Conservation (phyloP, 2,329 filamentous ascomycete species). For the Juglanconis sp. region DNA sequence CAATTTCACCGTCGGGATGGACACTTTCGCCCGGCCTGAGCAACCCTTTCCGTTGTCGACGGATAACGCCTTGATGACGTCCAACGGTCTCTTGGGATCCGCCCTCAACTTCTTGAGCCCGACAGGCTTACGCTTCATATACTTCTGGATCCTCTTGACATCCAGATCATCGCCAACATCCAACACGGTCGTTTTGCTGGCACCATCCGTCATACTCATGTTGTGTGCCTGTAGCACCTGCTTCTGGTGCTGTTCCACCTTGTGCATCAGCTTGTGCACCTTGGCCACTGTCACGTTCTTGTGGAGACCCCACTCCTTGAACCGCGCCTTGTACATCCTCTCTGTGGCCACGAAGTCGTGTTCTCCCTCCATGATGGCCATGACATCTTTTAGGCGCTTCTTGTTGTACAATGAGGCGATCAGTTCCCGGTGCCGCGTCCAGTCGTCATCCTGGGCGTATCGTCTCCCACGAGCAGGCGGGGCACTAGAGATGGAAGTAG, state of each 20-base stretch:
- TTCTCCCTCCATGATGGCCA: slow-evolving; percentile 25
- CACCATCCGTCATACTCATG: no score
- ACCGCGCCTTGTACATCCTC: slow-evolving; percentile 33
- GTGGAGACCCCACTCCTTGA: slow-evolving; percentile 31
- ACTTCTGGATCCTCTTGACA: slow-evolving; percentile 13
- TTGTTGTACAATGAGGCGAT: slow-evolving; percentile 28
- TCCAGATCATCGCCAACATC: background rate
- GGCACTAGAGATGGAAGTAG: background rate
- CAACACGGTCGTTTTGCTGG: background rate
- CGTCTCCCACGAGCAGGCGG: background rate
- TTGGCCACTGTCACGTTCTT: slow-evolving; percentile 31
- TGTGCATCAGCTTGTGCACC: slow-evolving; percentile 25
- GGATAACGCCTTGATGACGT: slow-evolving; percentile 11
- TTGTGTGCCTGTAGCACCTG: background rate
- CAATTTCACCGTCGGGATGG: slow-evolving; percentile 2
- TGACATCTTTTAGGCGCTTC: slow-evolving; percentile 26
- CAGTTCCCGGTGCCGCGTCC: slow-evolving; percentile 23
- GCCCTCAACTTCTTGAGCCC: slow-evolving; percentile 2
- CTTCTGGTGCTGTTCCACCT: slow-evolving; percentile 21
- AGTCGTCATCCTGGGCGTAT: slow-evolving; percentile 24
- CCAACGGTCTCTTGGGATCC: slow-evolving; percentile 4
- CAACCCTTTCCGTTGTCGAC: slow-evolving; percentile 8
- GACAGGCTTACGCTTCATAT: slow-evolving; percentile 14
- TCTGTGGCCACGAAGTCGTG: slow-evolving; percentile 26
- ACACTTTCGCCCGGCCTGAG: background rate